Evolutionary conservation across 176 grass and related monocot genomes (phyloP).

Genomic region (Aegilops tauschii): DNA sequence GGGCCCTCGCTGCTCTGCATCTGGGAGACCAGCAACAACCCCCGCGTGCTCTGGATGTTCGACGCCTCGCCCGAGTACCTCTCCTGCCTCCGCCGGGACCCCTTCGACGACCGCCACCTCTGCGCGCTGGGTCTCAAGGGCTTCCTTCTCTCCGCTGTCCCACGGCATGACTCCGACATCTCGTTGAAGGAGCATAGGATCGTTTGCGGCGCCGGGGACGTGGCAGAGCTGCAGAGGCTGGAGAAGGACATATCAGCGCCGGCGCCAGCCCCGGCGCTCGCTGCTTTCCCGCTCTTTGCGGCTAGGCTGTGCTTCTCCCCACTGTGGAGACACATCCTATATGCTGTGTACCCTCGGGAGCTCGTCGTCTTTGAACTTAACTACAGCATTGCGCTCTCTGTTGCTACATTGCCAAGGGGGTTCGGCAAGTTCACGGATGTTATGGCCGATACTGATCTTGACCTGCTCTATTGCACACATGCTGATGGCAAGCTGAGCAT

Average conservation of each 20-base stretch:
- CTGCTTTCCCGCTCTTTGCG: slow-evolving; percentile 54
- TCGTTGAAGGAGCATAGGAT: slow-evolving; percentile 76
- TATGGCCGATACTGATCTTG: slow-evolving; percentile 68
- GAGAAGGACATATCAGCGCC: slow-evolving; percentile 69
- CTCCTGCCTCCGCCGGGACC: slow-evolving; percentile 83
- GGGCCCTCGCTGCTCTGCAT: slow-evolving; percentile 80
- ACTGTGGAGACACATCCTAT: slow-evolving; percentile 70
- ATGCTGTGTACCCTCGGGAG: slow-evolving; percentile 63
- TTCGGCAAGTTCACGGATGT: slow-evolving; percentile 83
- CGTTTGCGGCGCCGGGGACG: slow-evolving; percentile 43
- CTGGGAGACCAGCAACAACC: slow-evolving; percentile 61
- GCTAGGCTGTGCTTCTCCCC: slow-evolving; percentile 77
- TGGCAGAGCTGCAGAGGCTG: slow-evolving; percentile 68
- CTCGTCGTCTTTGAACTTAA: slow-evolving; percentile 83
- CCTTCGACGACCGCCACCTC: slow-evolving; percentile 83
- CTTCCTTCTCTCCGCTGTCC: slow-evolving; percentile 74
- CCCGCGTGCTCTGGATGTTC: slow-evolving; percentile 89
- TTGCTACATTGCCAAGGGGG: slow-evolving; percentile 58
- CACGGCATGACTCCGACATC: slow-evolving; percentile 50
- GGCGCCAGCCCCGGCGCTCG: slow-evolving; percentile 58
- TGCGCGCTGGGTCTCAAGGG: slow-evolving; percentile 76
- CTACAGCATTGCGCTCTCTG: slow-evolving; percentile 66
- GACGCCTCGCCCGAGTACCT: slow-evolving; percentile 89
- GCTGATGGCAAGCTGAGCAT: slow-evolving; percentile 88
- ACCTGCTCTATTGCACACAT: slow-evolving; percentile 82